Percentiles rank a stretch among this genome's conserved stretches.
Conservation (phyloP, 2,329 filamentous ascomycete species). For the Emergomyces orientalis region DNA sequence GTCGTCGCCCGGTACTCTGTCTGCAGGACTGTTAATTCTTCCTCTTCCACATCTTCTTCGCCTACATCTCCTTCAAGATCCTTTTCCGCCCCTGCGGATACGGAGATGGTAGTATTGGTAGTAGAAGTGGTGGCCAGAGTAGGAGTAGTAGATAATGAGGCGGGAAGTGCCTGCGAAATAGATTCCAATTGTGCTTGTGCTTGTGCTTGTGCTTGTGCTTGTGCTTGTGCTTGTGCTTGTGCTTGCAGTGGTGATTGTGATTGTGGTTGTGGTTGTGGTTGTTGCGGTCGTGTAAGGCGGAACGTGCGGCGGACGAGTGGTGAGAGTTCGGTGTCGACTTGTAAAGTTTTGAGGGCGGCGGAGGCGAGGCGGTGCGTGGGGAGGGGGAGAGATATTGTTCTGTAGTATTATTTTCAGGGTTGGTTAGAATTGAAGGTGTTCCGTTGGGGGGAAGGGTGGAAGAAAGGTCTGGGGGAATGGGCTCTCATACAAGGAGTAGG, state of each 20-base stretch:
- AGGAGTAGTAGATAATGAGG: background rate
- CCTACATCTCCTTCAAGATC: background rate
- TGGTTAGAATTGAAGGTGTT: conserved; percentile 9
- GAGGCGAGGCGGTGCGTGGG: conserved; percentile 68
- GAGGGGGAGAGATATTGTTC: conserved; percentile 65
- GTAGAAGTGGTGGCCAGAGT: background rate
- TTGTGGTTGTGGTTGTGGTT: conserved; percentile 6
- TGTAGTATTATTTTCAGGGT: conserved; percentile 2
- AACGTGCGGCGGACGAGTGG: conserved; percentile 68
- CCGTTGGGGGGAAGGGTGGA: conserved; percentile 11
- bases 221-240: background rate
- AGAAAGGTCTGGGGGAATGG: conserved; percentile 6
- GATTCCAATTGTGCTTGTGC: no score
- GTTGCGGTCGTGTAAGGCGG: conserved; percentile 39
- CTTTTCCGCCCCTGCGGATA: background rate
- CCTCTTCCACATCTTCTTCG: background rate
- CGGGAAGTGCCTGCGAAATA: background rate
- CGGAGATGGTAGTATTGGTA: background rate
- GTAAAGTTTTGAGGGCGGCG: conserved; percentile 63
- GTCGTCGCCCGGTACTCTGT: conserved; percentile 80
- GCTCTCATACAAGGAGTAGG: conserved; percentile 52
- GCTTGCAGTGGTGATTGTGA: conserved; percentile 7
- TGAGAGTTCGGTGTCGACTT: conserved; percentile 84
- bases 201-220: no score
- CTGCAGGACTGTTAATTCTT: conserved; percentile 49